Conservation (phyloP, 345 rosid species). For the Ceriops tagal region DNA sequence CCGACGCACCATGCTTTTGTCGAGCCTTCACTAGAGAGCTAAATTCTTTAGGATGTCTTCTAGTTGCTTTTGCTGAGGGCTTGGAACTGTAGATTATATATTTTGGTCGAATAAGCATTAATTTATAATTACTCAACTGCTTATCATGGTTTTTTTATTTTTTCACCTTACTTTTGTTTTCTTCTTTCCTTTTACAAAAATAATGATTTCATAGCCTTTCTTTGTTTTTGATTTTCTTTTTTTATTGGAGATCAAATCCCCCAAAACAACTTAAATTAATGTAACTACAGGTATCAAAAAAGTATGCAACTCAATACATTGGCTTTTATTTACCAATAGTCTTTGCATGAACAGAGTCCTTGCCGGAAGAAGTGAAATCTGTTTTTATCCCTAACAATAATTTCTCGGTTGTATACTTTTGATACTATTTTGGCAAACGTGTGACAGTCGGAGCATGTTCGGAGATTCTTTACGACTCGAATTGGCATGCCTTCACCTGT, state of each 20-base stretch:
- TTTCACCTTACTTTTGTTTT: background rate
- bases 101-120: background rate
- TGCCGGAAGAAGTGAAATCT: conserved; percentile 52
- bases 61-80: background rate
- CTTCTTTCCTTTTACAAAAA: no score
- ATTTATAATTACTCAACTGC: background rate
- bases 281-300: background rate
- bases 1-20: conserved; percentile 50
- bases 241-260: background rate
- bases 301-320: background rate
- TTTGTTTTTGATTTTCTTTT: no score
- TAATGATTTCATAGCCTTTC: no score
- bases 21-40: conserved; percentile 20
- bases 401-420: conserved; percentile 40
- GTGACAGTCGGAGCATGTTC: conserved; percentile 61
- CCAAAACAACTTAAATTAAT: background rate
- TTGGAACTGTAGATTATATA: conserved; percentile 3
- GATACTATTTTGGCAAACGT: conserved; percentile 50
- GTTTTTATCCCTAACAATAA: conserved; percentile 48
- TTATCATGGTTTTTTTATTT: background rate
- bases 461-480: conserved; percentile 51
- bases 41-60: conserved; percentile 1
- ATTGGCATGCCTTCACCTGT: conserved; percentile 40
- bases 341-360: conserved; percentile 54
- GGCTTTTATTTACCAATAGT: conserved; percentile 38